Evolutionary conservation across 1,284 basidiomycete genomes (phyloP).

Genomic region (Puccinia sorghi): DNA sequence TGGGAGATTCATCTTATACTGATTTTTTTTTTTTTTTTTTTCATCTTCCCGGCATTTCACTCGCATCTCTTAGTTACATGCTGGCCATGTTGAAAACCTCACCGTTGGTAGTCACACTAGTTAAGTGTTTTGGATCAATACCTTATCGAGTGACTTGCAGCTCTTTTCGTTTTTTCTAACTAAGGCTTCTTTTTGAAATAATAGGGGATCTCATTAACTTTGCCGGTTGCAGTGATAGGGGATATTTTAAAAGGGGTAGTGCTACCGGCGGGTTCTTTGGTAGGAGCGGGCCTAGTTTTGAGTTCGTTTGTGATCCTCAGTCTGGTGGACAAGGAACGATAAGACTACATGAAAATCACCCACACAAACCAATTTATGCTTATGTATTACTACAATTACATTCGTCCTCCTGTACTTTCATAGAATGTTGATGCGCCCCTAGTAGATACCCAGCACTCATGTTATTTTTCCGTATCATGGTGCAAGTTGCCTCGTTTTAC

Average conservation of each 20-base stretch:
- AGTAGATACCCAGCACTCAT: no score
- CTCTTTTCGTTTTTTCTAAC: background rate
- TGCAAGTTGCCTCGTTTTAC: no score
- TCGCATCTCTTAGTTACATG: constrained; percentile 52
- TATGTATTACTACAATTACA: no score
- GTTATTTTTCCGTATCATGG: no score
- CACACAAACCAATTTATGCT: no score
- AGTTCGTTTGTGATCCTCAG: constrained; percentile 48
- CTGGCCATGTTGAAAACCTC: constrained; percentile 94
- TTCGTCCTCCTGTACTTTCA: no score
- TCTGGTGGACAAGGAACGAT: constrained; percentile 18
- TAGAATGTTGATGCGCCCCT: no score
- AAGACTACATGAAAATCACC: background rate
- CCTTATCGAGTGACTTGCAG: no score
- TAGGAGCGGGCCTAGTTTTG: constrained; percentile 37
- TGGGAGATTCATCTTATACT: background rate
- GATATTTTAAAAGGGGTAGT: constrained; percentile 68
- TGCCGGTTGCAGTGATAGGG: constrained; percentile 80
- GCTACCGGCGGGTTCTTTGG: constrained; percentile 50
- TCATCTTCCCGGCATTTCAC: no score
- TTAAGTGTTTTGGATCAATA: constrained; percentile 33
- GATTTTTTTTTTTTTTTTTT: background rate
- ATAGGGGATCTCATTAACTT: constrained; percentile 88
- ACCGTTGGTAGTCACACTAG: constrained; percentile 57
- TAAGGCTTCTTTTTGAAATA: background rate